Percentiles rank a stretch among this genome's conserved stretches.
phyloP scores from a whole-genome alignment of 495 filamentous ascomycete genomes.

The Xylaria nigripes region DNA sequence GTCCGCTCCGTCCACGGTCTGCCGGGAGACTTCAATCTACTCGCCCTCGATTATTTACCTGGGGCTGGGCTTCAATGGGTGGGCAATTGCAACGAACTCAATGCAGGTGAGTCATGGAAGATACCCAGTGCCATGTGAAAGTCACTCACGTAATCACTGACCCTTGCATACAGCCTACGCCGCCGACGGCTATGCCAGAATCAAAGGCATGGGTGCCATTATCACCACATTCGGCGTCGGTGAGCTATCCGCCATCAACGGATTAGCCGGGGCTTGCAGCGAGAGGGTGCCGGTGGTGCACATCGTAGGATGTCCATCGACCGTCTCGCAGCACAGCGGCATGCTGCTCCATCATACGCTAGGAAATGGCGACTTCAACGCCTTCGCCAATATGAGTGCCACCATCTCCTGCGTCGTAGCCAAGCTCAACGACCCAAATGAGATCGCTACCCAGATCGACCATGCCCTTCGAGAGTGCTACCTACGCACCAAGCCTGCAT shows the following conservation, averaged over 20 bases:
- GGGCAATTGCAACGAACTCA: slow-evolving; percentile 74
- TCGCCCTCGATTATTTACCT: slow-evolving; percentile 57
- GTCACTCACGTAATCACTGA: not conserved
- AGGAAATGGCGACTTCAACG: slow-evolving; percentile 81
- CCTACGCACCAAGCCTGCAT: slow-evolving; percentile 66
- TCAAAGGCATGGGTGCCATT: slow-evolving; percentile 63
- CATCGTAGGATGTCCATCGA: slow-evolving; percentile 67
- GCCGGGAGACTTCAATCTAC: slow-evolving; percentile 73
- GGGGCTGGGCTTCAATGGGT: slow-evolving; percentile 62
- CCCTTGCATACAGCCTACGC: slow-evolving; percentile 49
- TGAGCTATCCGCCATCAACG: slow-evolving; percentile 68
- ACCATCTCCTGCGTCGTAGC: slow-evolving; percentile 63
- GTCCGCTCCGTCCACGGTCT: slow-evolving; percentile 60
- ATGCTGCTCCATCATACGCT: slow-evolving; percentile 88
- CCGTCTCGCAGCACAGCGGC: slow-evolving; percentile 48
- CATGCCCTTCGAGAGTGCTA: slow-evolving; percentile 72
- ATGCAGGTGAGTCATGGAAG: slow-evolving; percentile 47
- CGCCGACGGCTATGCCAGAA: slow-evolving; percentile 70
- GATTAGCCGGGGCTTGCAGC: slow-evolving; percentile 61
- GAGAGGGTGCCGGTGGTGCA: slow-evolving; percentile 75
- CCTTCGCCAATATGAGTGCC: slow-evolving; percentile 71
- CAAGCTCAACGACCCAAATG: slow-evolving; percentile 57
- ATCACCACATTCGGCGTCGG: slow-evolving; percentile 78
- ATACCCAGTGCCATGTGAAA: not conserved
- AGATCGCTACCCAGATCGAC: slow-evolving; percentile 71